Base-by-base conservation (phyloP, 495 filamentous ascomycete genomes). In the Schizothecium vesticola region DNA sequence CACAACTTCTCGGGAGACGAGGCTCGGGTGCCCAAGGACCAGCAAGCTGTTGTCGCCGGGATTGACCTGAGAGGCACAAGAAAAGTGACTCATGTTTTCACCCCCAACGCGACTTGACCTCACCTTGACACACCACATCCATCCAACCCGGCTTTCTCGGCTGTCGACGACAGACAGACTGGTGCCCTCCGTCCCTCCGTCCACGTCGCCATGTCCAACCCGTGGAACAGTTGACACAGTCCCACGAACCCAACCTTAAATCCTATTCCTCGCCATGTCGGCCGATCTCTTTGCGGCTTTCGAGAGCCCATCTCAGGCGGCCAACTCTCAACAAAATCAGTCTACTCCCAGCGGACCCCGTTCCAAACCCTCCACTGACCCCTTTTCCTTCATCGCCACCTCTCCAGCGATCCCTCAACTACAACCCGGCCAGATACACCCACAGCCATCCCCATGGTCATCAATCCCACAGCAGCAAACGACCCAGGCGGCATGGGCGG, bases 271-370 rank as follows among this genome's bases (percentile, higher is more conserved):
- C 73, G 73, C 36, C 24, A 93, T 93, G 91, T 93, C 91, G 57
- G 86, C 89, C 62, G 91, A 92, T 71, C 83, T 93, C 43, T 86
- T 91, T 51, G 89, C 90, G 61, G 88, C 87, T 61, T 93, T 93
- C 71, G 89, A 87, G 69, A 80, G 78, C 67, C 65, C 75, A 65
- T 61, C 80, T 22, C 62, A 73, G 29, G 70, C 67, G 29, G 58
- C 75, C n/a, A 61, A 69, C 23, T 66, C 73, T 23, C 73, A 77
- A 67, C 71, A 71, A 22, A 73, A 74, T 29, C 73, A 71, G n/a
- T n/a, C n/a, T 12, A 33, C 36, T 4, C 10, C 29, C 19, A 26
- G 10, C 4, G 26, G 19, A 6, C 1, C 28, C 29, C 29, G 67
- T 13, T 56, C 67, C 4, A 25, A 60, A 3, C 22, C 63, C 16